phyloP scores from a whole-genome alignment of 495 filamentous ascomycete genomes.

The Aspergillus panamensis region DNA sequence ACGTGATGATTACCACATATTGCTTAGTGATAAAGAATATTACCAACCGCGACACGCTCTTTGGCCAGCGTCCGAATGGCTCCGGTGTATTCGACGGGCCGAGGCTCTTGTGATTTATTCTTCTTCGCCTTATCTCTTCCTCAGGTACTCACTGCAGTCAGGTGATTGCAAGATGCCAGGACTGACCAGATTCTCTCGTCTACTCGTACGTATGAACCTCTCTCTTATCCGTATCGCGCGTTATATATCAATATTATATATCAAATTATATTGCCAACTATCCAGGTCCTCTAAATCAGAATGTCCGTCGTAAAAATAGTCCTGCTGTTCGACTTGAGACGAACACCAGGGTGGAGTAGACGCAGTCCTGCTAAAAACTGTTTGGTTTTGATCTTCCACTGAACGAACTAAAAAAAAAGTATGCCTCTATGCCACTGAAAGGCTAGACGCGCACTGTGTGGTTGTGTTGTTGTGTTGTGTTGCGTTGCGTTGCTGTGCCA shows the following conservation, averaged over 20 bases:
- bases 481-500: not conserved
- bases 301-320: constrained; percentile 54
- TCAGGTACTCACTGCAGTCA: no score
- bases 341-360: constrained; percentile 55
- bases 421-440: constrained; percentile 39
- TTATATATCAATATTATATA: no score
- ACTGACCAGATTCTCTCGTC: no score
- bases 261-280: no score
- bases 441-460: constrained; percentile 47
- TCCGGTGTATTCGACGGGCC: constrained; percentile 1
- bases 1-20: no score
- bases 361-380: constrained; percentile 55
- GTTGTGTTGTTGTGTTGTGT: constrained; percentile 15
- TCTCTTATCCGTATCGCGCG: no score
- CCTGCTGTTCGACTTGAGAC: constrained; percentile 42
- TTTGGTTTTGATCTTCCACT: constrained; percentile 53
- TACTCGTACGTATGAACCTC: no score
- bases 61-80: constrained; percentile 5
- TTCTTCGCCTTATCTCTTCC: not conserved
- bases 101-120: not conserved
- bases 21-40: constrained; percentile 7
- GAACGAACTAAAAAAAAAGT: constrained; percentile 50
- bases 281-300: not conserved
- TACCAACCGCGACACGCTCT: constrained; percentile 15
- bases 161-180: no score